These are phyloP conservation scores for Penicillium sp. DNA, from an alignment of 2,329 filamentous ascomycete species.

Conservation along the genomic window DNA sequence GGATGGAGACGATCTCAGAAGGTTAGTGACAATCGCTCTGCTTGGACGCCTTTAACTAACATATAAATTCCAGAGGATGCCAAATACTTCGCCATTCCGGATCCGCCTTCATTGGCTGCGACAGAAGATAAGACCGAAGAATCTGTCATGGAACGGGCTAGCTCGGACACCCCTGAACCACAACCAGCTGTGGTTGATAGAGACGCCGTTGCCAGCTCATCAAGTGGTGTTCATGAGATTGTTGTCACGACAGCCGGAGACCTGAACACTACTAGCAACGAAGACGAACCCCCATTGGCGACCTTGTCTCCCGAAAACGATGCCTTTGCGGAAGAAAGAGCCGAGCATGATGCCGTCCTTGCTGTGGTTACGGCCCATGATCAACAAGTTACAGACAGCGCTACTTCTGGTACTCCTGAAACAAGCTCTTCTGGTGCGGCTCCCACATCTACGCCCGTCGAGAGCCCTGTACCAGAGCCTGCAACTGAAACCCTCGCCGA, in stretches of 20 bases:
- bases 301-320: conserved; percentile 13
- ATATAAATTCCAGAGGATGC: conserved; percentile 27
- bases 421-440: conserved; percentile 2
- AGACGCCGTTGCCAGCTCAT: conserved; percentile 28
- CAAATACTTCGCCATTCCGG: conserved; percentile 34
- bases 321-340: conserved; percentile 14
- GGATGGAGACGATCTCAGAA: conserved; percentile 38
- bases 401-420: conserved; percentile 13
- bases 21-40: conserved; percentile 18
- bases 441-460: conserved; percentile 10
- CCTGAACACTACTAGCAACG: background rate
- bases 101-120: conserved; percentile 24
- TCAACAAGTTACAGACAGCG: conserved; percentile 14
- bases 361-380: conserved; percentile 30
- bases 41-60: background rate
- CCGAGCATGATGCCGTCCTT: conserved; percentile 26
- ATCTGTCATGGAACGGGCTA: conserved; percentile 25
- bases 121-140: conserved; percentile 30
- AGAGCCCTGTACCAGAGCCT: conserved; percentile 5
- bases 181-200: conserved; percentile 15
- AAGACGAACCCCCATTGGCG: background rate
- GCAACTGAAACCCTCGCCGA: conserved; percentile 8
- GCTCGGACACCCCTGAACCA: conserved; percentile 23
- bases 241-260: background rate
- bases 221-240: conserved; percentile 12